phyloP scores from a whole-genome alignment of 495 filamentous ascomycete species.

The Aspergillus baeticus region DNA sequence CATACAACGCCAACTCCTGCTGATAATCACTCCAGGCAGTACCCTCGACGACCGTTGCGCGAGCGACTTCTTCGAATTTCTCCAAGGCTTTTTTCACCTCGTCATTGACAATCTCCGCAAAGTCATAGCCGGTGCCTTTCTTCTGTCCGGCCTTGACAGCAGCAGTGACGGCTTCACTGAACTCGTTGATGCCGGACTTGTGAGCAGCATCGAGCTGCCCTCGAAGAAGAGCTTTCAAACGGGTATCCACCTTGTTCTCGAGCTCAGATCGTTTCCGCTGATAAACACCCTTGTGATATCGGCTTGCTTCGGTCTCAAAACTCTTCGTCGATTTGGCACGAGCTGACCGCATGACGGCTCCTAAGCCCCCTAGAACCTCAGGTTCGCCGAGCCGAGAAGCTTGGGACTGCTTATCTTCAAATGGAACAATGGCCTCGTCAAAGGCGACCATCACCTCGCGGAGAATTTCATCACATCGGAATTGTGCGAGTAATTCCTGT shows the following conservation, averaged over 20 bases:
- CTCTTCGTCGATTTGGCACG: constrained; percentile 72
- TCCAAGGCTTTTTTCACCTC: constrained; percentile 75
- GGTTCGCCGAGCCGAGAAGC: constrained; percentile 67
- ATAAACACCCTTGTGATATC: constrained; percentile 96
- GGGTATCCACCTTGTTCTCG: constrained; percentile 77
- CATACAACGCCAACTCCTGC: constrained; percentile 58
- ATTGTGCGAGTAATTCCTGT: constrained; percentile 94
- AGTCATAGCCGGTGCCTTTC: constrained; percentile 84
- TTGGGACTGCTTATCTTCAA: constrained; percentile 83
- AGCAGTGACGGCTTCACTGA: constrained; percentile 79
- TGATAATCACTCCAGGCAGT: constrained; percentile 77
- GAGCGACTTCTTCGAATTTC: constrained; percentile 74
- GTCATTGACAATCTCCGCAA: constrained; percentile 85
- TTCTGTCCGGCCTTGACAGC: constrained; percentile 91
- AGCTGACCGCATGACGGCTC: constrained; percentile 67
- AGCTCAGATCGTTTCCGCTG: constrained; percentile 79
- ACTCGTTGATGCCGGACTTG: constrained; percentile 82
- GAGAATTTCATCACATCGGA: constrained; percentile 94
- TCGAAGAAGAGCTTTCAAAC: constrained; percentile 83
- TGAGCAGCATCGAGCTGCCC: constrained; percentile 84
- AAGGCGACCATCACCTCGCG: constrained; percentile 82
- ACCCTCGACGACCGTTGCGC: constrained; percentile 69
- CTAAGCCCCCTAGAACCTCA: constrained; percentile 71
- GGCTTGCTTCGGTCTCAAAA: constrained; percentile 85
- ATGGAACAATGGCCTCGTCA: constrained; percentile 74